A percentile compares a stretch with the other conserved stretches of the same genome.
These are phyloP conservation scores for Clathrus columnatus DNA, from an alignment of 768 basidiomycete species.

Conservation along the genomic window DNA sequence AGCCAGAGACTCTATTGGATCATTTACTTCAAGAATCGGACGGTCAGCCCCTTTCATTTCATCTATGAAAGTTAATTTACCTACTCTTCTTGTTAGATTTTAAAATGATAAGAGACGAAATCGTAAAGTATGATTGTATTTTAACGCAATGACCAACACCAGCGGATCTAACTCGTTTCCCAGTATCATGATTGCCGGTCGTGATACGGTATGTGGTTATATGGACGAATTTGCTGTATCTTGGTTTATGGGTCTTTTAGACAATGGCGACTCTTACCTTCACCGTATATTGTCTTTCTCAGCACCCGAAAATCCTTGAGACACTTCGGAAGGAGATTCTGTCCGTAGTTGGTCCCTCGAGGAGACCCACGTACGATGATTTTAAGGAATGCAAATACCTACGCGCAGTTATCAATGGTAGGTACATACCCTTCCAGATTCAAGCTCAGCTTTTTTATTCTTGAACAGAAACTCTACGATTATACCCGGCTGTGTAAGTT, in stretches of 20 bases:
- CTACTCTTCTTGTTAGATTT: background rate
- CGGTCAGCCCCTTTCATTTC: background rate
- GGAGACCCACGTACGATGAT: conserved; percentile 33
- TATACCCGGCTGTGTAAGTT: conserved; percentile 41
- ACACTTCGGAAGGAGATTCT: conserved; percentile 28
- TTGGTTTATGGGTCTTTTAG: conserved; percentile 6
- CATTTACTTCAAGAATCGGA: background rate
- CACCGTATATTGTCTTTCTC: conserved; percentile 25
- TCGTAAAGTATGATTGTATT: background rate
- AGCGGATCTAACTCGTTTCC: background rate
- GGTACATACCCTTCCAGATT: background rate
- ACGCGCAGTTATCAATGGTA: conserved; percentile 32
- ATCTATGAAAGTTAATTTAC: background rate
- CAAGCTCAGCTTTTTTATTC: background rate
- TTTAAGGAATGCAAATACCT: conserved; percentile 56
- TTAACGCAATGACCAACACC: no score
- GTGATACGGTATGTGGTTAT: conserved; percentile 4
- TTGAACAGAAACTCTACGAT: conserved; percentile 39
- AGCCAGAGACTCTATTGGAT: conserved; percentile 1
- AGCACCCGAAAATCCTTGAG: conserved; percentile 22
- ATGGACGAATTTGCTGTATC: background rate
- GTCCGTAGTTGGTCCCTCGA: conserved; percentile 19
- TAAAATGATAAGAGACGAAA: background rate
- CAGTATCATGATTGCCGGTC: conserved; percentile 15
- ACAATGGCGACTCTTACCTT: conserved; percentile 27